Base-by-base conservation (phyloP, 2,329 filamentous ascomycete species). In the Alternaria brassicae region DNA sequence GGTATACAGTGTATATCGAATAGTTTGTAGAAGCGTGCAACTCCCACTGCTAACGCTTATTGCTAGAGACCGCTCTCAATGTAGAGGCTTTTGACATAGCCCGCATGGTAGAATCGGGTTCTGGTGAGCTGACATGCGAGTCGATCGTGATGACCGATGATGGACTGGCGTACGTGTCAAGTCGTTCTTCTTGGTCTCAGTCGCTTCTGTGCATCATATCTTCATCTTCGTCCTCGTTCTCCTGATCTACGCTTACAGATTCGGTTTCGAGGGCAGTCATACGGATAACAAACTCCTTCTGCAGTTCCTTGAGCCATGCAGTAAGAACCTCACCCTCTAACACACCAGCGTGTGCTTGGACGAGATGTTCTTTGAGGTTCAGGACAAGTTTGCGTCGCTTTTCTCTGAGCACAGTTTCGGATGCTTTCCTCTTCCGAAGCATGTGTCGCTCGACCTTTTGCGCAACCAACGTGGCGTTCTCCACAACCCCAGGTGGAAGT, bases 361-460 rank as follows among this genome's bases (percentile, higher is more conserved):
- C 74, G 25, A 97, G 80, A 44, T 91, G 88, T 66, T 93, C 91
- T 47, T 87, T 85, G 12, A 97, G 78, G 30, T 87, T 88, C 7
- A 95, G 80, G 1, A 96, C 83, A 12, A 97, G 77, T 61, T 90
- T 93, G 23, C 92, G 83, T 32, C 89, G 85, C n/a, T 85, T 83
- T 8, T 86, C 81, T 21, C 89, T 77, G 6, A 86, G 84, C 13
- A 87, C 80, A 0, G 85, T 83, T 53, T 85, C 82, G 0, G 88
- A 88, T 2, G 79, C 82, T 64, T 85, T 84, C 67, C 86, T 87
- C 63, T 83, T 88, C 25, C 82, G 82, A 56, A 88, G 84, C 19
- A 83, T 81, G 21, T 85, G 84, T 9, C 80, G 78, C 39, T 88
- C 83, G 6, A 97, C 79, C 21, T 84, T 84, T 3, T 82, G 81